Conservation (phyloP, 208 protist species). For the Acanthamoeba castellanii region DNA sequence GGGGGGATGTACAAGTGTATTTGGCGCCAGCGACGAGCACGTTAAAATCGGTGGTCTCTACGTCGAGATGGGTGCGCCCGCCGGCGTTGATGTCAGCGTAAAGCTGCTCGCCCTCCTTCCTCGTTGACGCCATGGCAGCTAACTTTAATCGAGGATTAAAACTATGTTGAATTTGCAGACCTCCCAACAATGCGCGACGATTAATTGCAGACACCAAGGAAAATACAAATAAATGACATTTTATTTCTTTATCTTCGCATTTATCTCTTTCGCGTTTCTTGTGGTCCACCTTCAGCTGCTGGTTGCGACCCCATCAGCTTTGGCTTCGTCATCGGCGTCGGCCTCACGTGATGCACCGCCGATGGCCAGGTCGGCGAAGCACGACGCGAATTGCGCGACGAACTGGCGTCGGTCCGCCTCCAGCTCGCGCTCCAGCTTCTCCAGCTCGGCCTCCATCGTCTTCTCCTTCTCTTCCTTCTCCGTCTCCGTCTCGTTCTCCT, state of each 20-base stretch:
- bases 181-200: no score
- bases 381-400: slow-evolving; percentile 5
- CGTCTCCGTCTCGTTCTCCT: neutral
- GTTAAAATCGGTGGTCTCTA: neutral
- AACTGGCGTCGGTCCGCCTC: neutral
- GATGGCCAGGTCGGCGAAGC: neutral
- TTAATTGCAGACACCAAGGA: no score
- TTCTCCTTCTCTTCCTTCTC: neutral
- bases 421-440: neutral
- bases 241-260: no score
- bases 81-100: neutral
- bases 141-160: no score
- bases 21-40: neutral
- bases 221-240: no score
- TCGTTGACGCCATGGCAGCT: no score
- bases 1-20: neutral
- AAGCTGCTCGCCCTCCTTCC: neutral
- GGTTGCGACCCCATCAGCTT: no score
- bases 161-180: no score
- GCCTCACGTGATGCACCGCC: no score
- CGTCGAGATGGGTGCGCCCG: neutral
- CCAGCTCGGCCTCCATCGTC: neutral
- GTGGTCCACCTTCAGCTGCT: no score
- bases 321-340: no score
- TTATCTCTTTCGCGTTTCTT: no score